Conservation (phyloP, 768 basidiomycete species). For the Gautieria morchelliformis region DNA sequence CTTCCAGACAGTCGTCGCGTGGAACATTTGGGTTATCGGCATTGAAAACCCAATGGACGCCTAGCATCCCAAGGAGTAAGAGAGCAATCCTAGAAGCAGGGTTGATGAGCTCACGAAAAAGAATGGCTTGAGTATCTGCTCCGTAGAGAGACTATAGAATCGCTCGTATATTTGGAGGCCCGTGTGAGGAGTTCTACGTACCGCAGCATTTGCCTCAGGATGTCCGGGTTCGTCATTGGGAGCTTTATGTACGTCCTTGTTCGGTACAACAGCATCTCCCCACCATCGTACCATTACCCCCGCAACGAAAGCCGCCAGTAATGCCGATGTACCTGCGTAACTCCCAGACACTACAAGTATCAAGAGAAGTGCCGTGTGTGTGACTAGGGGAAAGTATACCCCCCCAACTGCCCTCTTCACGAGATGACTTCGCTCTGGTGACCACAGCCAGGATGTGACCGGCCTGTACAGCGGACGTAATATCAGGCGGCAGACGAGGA, state of each 20-base stretch:
- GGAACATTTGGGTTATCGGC: slow-evolving; percentile 36
- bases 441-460: neutral
- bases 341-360: neutral
- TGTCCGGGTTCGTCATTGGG: too few species aligned
- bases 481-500: slow-evolving; percentile 23
- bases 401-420: neutral
- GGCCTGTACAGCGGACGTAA: slow-evolving; percentile 17
- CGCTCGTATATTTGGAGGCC: slow-evolving; percentile 12
- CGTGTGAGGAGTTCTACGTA: neutral
- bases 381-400: neutral
- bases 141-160: slow-evolving; percentile 29
- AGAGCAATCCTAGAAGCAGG: neutral
- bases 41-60: slow-evolving; percentile 50
- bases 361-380: neutral
- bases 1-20: slow-evolving; percentile 36
- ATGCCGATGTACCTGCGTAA: neutral
- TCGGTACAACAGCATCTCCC: neutral
- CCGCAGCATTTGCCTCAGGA: neutral
- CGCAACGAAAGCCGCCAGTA: neutral
- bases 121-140: slow-evolving; percentile 42
- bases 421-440: neutral
- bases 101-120: slow-evolving; percentile 37
- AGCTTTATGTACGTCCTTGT: too few species aligned
- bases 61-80: neutral
- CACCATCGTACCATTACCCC: neutral